A percentile compares a stretch with the other conserved stretches of the same genome.
phyloP scores from a whole-genome alignment of 805 yeast species.

The Spathaspora girioi region DNA sequence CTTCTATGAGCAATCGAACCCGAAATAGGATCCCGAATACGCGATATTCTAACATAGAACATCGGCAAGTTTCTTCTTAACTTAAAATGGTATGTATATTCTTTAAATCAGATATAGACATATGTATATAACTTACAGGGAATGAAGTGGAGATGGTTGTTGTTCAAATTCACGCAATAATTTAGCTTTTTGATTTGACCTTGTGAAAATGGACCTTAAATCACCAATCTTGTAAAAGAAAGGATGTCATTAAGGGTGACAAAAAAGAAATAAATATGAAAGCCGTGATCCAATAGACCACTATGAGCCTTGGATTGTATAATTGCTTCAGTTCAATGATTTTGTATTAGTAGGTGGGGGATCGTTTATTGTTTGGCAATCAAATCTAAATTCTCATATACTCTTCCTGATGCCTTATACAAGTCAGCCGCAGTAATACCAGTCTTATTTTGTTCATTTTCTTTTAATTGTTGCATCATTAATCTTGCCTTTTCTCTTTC shows the following conservation, averaged over 20 bases:
- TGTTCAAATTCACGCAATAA: neutral
- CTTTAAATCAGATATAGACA: neutral
- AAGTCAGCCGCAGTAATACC: slow-evolving; percentile 43
- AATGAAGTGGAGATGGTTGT: neutral
- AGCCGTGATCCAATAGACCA: neutral
- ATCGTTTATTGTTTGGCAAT: slow-evolving; percentile 14
- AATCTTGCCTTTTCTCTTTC: slow-evolving; percentile 44
- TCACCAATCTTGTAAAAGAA: neutral
- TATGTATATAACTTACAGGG: neutral
- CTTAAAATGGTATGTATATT: neutral
- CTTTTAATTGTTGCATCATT: slow-evolving; percentile 44
- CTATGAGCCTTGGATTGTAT: no score
- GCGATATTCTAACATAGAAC: no score
- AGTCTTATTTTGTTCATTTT: slow-evolving; percentile 35
- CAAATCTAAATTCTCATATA: slow-evolving; percentile 43
- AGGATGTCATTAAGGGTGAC: neutral
- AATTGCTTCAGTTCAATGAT: no score
- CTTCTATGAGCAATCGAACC: no score
- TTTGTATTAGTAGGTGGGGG: neutral
- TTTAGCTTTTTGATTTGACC: neutral
- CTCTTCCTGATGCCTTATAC: slow-evolving; percentile 38
- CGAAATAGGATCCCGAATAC: no score
- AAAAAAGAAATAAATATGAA: neutral
- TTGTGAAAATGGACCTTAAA: neutral
- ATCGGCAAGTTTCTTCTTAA: neutral